Evolutionary conservation across 208 protist species (phyloP), one percentile per base, ranked within the genome.

Genomic region (Trypanosomatidae sp.): DNA sequence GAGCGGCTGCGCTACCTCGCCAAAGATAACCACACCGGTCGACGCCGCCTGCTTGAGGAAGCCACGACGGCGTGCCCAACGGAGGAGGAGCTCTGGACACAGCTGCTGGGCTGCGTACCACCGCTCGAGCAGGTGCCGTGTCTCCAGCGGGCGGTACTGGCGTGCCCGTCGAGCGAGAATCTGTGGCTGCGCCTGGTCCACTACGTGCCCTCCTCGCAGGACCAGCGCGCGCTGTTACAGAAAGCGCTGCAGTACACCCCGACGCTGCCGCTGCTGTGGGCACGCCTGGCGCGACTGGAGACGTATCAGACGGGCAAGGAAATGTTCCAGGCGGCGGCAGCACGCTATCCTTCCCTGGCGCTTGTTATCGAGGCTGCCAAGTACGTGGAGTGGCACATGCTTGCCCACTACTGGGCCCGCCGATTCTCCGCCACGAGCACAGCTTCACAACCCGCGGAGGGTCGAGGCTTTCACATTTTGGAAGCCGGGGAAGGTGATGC

Each of bases 281-380:
- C 83, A 7, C 84, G 81, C 44, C 69, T 96, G 46, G 92, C 90
- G 58, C 85, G 83, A 0, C 71, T 94, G 25, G 86, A 91, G 71
- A 68, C 69, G 50, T 85, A 83, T 41, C 82, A 87, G 69, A 82
- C 68, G 12, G 91, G 89, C 22, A 85, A 86, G 59, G 80, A 85
- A 10, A 87, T 96, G 56, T 93, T 96, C 66, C 86, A 83, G 30
- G 84, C 83, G 1, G 89, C 87, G 10, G 81, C 80, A 13, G 79
- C 80, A 50, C 80, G 81, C 66, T 86, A 91, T 73, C 83, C 82
- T 22, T 92, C 89, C 12, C 71, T 94, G 47, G 75, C 85, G 64
- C 85, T 96, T 41, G 76, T 89, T 39, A 73, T 94, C 30, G 91
- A 96, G 74, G 88, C 89, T 0, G 75, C 84, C 39, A 96, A 94